Evolutionary conservation across 116 monocot genomes (phyloP), one percentile per base, ranked within the genome.

Genomic region (Dioscorea cayenensis): DNA sequence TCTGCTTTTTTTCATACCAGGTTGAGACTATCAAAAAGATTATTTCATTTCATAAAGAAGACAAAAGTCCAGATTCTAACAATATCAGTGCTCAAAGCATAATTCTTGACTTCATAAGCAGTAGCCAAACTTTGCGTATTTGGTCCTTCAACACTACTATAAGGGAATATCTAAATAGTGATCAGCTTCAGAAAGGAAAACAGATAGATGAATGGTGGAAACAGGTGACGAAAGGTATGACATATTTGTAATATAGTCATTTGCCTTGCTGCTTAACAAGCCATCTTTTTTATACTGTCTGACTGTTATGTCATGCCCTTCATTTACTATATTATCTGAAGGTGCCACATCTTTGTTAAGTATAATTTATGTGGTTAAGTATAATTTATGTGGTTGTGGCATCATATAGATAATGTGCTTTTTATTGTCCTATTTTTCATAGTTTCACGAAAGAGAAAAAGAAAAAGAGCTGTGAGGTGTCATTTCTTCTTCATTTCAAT

Each of bases 121-220:
- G 97, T 72, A 97, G 97, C 65, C 97, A 97, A 77, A 92, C 93
- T 68, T 75, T 97, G 68, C 97, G 97, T 10, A 90, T 97, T 76
- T 92, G 92, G 90, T 90, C 97, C 55, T 84, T 97, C 77, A 92
- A 90, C 73, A n/a, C 72, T 67, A 78, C 88, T 20, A 81, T 90
- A 60, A 82, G 90, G 67, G 97, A 97, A 64, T 84, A 90, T 78
- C 67, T 97, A 68, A 92, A 84, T 66, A 83, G 51, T 63, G 97
- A 97, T 65, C 93, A 93, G 59, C 90, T 97, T 75, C 97, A 97
- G 61, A 97, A 97, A 78, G 93, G 97, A 75, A 92, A 88, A 73
- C 90, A 92, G 62, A 97, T 97, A 64, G 93, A 97, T 81, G 97
- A 97, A 36, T 97, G 97, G 97, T 92, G 92, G 93, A 97, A 88